These are phyloP conservation scores for Penicillium desertorum DNA, from an alignment of 495 filamentous ascomycete genomes.

Conservation along the genomic window DNA sequence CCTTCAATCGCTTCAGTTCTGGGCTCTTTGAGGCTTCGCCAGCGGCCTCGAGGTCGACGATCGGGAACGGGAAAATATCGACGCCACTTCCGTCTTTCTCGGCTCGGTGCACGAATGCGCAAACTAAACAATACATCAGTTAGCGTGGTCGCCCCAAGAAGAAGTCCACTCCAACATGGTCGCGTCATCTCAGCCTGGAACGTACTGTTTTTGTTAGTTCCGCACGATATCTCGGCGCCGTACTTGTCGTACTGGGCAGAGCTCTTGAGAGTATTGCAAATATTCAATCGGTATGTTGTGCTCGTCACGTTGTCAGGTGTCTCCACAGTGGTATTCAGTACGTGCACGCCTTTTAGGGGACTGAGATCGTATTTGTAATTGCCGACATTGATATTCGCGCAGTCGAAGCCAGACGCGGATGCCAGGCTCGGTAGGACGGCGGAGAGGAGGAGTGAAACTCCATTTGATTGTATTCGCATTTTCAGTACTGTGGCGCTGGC, in stretches of 20 bases:
- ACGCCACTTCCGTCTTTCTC: slow-evolving; percentile 39
- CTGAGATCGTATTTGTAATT: slow-evolving; percentile 63
- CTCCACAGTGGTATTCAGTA: slow-evolving; percentile 58
- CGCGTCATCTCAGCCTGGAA: slow-evolving; percentile 3
- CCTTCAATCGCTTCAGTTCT: slow-evolving; percentile 60
- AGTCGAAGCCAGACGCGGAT: slow-evolving; percentile 56
- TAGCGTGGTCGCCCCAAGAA: slow-evolving; percentile 3
- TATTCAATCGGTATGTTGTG: slow-evolving; percentile 85
- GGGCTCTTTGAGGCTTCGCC: slow-evolving; percentile 57
- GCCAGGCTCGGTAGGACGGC: slow-evolving; percentile 41
- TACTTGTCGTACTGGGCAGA: slow-evolving; percentile 58
- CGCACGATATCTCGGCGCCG: slow-evolving; percentile 59
- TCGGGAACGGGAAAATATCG: slow-evolving; percentile 44
- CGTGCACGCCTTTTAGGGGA: slow-evolving; percentile 70
- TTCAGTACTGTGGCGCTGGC: slow-evolving; percentile 10
- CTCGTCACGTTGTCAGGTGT: slow-evolving; percentile 54
- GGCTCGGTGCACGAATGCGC: slow-evolving; percentile 63
- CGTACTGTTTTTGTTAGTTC: slow-evolving; percentile 52
- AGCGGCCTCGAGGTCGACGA: slow-evolving; percentile 66
- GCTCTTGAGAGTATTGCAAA: slow-evolving; percentile 66
- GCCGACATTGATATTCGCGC: slow-evolving; percentile 58
- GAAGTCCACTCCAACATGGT: background rate
- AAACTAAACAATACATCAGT: slow-evolving; percentile 55
- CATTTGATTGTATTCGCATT: slow-evolving; percentile 43
- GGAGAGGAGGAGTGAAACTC: slow-evolving; percentile 49